Base-by-base conservation (phyloP, 2,329 filamentous ascomycete species). In the Ophiosphaerella narmari region DNA sequence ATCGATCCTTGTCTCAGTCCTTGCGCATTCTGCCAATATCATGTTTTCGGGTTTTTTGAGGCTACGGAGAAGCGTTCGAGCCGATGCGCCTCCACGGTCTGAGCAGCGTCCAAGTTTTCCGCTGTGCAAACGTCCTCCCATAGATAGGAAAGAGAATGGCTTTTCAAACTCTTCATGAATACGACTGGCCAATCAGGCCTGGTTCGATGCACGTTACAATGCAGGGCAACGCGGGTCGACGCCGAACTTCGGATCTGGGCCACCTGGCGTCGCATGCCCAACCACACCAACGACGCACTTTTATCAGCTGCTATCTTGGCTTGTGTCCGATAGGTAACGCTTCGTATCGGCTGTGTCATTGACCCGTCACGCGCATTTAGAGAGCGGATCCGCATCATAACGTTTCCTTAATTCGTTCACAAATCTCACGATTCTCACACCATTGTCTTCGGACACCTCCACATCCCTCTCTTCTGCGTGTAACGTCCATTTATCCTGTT, bases 281-380 rank as follows among this genome's bases (percentile, higher is more conserved):
- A 58, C 57, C 62, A 58, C 54, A 62, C 52, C 56, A 57, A 43
- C 47, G 49, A 48, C 46, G 54, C 46, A 48, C 41, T 63, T 62
- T 59, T 62, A 66, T 66, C 63, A 66, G 61, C 63, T 60, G 57
- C 59, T 63, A 60, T 63, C 60, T 62, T 59, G 39, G 58, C 44
- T 52, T 52, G 48, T 45, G 51, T 33, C 37, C 55, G 61, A 63
- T 64, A 63, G 59, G 50, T 55, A 45, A 54, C 58, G 56, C 57
- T 54, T 59, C 48, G 54, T 59, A 63, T 65, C 65, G 62, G 60
- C 55, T 59, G 57, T 63, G 57, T 55, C 59, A 60, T 60, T 46
- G 54, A 45, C 37, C 52, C 51, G 55, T 59, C 57, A 59, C 49
- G 48, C 56, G 54, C 56, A 60, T 59, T 61, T 59, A 60, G 57